Percentiles rank a stretch among this genome's conserved stretches.
Evolutionary conservation across 2,329 filamentous ascomycete genomes (phyloP).

Genomic region (Fusarium praegraminearum): DNA sequence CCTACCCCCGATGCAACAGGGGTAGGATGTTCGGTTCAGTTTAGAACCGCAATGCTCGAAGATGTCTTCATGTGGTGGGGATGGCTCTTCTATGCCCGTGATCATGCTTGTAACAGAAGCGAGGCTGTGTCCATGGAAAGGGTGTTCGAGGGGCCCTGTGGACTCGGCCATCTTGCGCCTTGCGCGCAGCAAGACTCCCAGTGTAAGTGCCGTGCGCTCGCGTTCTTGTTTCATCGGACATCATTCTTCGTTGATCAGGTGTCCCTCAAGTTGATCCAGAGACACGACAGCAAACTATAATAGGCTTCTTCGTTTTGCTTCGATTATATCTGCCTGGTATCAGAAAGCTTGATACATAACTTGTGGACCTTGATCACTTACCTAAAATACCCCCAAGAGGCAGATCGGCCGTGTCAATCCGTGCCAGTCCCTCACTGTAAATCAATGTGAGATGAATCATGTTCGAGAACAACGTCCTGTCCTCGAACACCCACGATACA

Average conservation of each 20-base stretch:
- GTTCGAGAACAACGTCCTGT: accelerated
- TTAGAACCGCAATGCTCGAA: too few relatives aligned
- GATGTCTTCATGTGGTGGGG: background rate
- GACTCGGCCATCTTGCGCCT: accelerated
- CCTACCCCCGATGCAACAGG: background rate
- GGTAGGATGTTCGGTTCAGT: background rate
- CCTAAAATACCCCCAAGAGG: accelerated
- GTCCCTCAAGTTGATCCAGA: accelerated
- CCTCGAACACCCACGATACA: background rate
- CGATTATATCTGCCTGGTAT: background rate
- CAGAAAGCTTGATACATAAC: background rate
- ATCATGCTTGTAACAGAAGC: accelerated
- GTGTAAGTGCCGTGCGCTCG: background rate
- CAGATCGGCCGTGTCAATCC: background rate
- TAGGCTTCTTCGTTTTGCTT: accelerated
- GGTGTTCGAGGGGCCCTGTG: background rate
- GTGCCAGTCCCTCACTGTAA: accelerated
- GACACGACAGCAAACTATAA: background rate
- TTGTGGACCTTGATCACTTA: background rate
- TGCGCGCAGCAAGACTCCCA: background rate
- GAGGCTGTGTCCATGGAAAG: background rate
- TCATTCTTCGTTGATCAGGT: background rate
- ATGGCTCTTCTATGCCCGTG: accelerated
- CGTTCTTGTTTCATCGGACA: accelerated
- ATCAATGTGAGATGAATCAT: accelerated